A percentile compares a stretch with the other conserved stretches of the same genome.
Conservation (phyloP, 2,329 filamentous ascomycete species). For the Nothophoma quercina region DNA sequence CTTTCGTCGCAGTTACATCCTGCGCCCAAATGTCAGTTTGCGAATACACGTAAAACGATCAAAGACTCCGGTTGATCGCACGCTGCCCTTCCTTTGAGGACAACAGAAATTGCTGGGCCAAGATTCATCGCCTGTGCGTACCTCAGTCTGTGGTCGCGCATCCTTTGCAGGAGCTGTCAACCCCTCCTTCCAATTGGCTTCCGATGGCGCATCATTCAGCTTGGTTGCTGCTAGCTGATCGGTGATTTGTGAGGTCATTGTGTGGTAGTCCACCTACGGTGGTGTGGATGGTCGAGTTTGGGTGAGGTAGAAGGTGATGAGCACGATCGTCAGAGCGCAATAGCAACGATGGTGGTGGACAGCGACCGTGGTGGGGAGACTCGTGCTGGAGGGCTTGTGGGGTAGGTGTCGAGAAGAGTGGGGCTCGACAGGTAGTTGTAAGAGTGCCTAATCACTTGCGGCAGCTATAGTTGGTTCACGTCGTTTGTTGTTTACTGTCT, state of each 20-base stretch:
- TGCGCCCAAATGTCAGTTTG: conserved; percentile 50
- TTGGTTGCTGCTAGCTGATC: conserved; percentile 65
- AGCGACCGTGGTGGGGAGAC: conserved; percentile 25
- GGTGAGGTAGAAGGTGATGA: conserved; percentile 13
- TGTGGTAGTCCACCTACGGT: conserved; percentile 37
- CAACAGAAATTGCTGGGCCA: background rate
- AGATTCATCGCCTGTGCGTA: conserved; percentile 46
- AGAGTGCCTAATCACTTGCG: conserved; percentile 24
- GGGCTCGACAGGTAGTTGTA: conserved; percentile 22
- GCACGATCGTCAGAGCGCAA: conserved; percentile 26
- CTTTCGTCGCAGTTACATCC: conserved; percentile 99
- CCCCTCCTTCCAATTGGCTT: conserved; percentile 76
- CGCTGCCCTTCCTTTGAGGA: background rate
- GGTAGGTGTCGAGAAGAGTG: conserved; percentile 21
- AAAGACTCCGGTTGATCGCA: background rate
- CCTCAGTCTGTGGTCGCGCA: conserved; percentile 81
- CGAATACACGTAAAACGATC: background rate
- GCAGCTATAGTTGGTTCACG: conserved; percentile 16
- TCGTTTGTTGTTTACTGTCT: conserved; percentile 16
- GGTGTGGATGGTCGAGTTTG: conserved; percentile 23
- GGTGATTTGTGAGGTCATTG: conserved; percentile 60
- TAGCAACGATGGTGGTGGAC: conserved; percentile 25
- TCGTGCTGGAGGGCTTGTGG: conserved; percentile 21
- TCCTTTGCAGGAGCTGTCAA: conserved; percentile 78
- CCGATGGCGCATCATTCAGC: conserved; percentile 58